These are phyloP conservation scores for Cucurbita argyrosperma DNA, from an alignment of 306 rosid genomes.

Conservation along the genomic window DNA sequence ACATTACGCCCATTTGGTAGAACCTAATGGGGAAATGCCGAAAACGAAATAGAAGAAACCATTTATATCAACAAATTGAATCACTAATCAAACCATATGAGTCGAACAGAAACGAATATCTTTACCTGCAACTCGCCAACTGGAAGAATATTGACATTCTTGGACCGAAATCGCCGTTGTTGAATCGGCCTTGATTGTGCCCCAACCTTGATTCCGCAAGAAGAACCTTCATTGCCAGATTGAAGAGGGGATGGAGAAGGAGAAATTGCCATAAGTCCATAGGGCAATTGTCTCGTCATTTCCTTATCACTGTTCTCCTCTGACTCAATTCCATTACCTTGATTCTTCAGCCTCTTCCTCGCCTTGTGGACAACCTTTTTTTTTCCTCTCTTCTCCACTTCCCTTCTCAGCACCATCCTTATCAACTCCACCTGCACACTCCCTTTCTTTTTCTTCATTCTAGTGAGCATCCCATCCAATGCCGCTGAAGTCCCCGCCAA, in stretches of 20 bases:
- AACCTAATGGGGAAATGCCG: constrained; percentile 15
- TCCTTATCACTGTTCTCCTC: constrained; percentile 34
- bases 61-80: constrained; percentile 5
- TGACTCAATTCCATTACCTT: constrained; percentile 9
- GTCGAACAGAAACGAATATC: neutral
- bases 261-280: constrained; percentile 82
- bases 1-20: constrained; percentile 26
- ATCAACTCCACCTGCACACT: constrained; percentile 67
- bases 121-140: constrained; percentile 48
- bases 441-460: constrained; percentile 30
- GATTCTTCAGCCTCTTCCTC: constrained; percentile 15
- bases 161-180: constrained; percentile 68
- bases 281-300: constrained; percentile 62
- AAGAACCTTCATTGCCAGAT: constrained; percentile 45
- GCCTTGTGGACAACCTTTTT: constrained; percentile 7
- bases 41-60: constrained; percentile 1
- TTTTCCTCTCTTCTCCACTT: constrained; percentile 54
- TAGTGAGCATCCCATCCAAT: constrained; percentile 25
- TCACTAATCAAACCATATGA: neutral
- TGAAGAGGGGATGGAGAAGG: constrained; percentile 33
- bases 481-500: constrained; percentile 22
- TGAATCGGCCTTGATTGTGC: constrained; percentile 18
- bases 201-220: constrained; percentile 38
- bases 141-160: constrained; percentile 60
- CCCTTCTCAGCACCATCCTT: constrained; percentile 72